Percentiles rank a stretch among this genome's conserved stretches.
phyloP scores from a whole-genome alignment of 176 grass and related monocot genomes.

The Elymus sibiricus region DNA sequence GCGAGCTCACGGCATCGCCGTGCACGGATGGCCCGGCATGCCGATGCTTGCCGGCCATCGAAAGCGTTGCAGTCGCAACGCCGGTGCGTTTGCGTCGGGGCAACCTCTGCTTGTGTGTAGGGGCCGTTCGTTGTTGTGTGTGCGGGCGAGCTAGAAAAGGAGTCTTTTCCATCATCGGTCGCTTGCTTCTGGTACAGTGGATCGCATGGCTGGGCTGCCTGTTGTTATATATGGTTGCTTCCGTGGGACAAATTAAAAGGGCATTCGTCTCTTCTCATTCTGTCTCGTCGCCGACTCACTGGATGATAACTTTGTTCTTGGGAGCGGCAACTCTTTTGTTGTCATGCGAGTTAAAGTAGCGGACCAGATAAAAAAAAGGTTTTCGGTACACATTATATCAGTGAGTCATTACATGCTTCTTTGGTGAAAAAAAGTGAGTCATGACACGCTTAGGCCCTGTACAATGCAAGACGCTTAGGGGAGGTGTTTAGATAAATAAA shows the following conservation, averaged over 20 bases:
- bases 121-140: neutral
- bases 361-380: neutral
- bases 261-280: neutral
- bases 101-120: neutral
- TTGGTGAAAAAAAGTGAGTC: too few relatives aligned
- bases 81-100: neutral
- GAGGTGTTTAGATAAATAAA: too few relatives aligned
- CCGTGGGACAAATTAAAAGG: neutral
- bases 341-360: neutral
- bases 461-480: too few relatives aligned
- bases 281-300: neutral
- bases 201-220: neutral
- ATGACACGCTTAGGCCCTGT: too few relatives aligned
- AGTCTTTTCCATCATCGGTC: neutral
- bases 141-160: neutral
- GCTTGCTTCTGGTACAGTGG: neutral
- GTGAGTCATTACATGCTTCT: too few relatives aligned
- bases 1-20: neutral
- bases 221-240: neutral
- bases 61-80: neutral
- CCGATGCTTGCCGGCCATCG: neutral
- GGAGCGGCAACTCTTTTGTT: neutral
- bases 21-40: neutral
- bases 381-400: neutral
- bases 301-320: neutral